Evolutionary conservation across 768 basidiomycete species (phyloP), one percentile per base, ranked within the genome.

Genomic region (Termitomyces sp.): DNA sequence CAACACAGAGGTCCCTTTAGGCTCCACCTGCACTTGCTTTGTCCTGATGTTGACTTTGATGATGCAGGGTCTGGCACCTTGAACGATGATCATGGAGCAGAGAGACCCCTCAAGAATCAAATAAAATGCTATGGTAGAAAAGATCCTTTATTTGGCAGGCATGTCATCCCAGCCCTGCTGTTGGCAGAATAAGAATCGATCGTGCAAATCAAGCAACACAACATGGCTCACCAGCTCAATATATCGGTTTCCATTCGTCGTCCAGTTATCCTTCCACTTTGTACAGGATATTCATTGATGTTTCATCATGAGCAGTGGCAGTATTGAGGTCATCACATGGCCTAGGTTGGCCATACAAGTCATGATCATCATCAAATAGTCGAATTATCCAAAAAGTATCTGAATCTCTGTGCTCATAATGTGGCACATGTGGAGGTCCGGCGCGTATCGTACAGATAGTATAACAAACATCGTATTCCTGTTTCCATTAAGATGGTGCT

Each of bases 81-180:
- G 89, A 1, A 87, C 87, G 81, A 93, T 89, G 38, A 85, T 83
- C 87, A 91, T 90, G n/a, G 85, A 88, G 52, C 88, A 82, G 9
- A 91, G 66, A 10, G 85, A 87, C 55, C 79, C 80, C 57, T 85
- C 82, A 60, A 77, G 83, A 1, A 83, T 76, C 45, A 88, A 80
- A 56, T 88, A 85, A 61, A 90, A 91, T 7, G 88, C 88, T 55
- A 91, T 91, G 80, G 85, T 86, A 0, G 88, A 86, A 21, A n/a
- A n/a, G n/a, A n/a, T n/a, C n/a, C n/a, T 82, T 80, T 17, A 84
- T 60, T 84, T 82, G 40, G 84, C 81, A 1, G 82, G 74, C 73
- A 85, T 80, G 60, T 79, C 78, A 58, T 86, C 82, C 22, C 76
- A 76, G 2, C 78, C 76, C 78, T 85, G 57, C 28, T 21, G 5